Base-by-base conservation (phyloP, 2,329 filamentous ascomycete species). In the Penicillium occitanis region DNA sequence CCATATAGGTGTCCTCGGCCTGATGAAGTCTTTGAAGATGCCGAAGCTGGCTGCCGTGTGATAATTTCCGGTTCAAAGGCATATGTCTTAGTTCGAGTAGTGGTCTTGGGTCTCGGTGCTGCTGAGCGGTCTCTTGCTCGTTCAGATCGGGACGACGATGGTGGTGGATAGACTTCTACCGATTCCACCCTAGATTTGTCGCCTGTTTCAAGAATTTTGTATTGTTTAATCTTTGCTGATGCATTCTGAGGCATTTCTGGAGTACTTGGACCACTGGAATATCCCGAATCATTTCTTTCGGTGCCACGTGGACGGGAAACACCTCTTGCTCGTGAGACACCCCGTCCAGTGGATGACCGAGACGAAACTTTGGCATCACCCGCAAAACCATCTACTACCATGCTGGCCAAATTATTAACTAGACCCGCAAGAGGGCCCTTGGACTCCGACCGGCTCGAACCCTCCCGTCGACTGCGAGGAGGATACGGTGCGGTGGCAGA, bases 391-490 rank as follows among this genome's bases (percentile, higher is more conserved):
- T 59, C 10, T 19, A 65, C 63, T 30, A 65, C 63, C 63, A 62
- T 65, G 37, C 33, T 64, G 14, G 48, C 30, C 37, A 68, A 25
- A 4, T 17, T 53, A n/a, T 53, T 35, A 50, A 66, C 30, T 19
- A 68, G 19, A 11, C 19, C 59, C 6, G 64, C 30, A 50, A 66
- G 50, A 28, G 53, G 25, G 13, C 66, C 62, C 3, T 67, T 68
- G 28, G 67, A 65, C 35, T 68, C 67, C 80, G 91, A 51, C 91
- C 91, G 19, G 61, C 67, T 65, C 30, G 75, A 72, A 30, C 65
- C 65, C 65, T 77, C 71, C n/a, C 72, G 70, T 60, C 75, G 75
- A 11, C 74, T 62, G 17, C 73, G 73, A 35, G 71, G 68, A 28
- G 71, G 68, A 64, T 74, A 72, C 30, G 73, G 70, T 19, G 71